A percentile compares a stretch with the other conserved stretches of the same genome.
These are phyloP conservation scores for Ophioceras dolichostomum DNA, from an alignment of 2,329 filamentous ascomycete genomes.

Conservation along the genomic window DNA sequence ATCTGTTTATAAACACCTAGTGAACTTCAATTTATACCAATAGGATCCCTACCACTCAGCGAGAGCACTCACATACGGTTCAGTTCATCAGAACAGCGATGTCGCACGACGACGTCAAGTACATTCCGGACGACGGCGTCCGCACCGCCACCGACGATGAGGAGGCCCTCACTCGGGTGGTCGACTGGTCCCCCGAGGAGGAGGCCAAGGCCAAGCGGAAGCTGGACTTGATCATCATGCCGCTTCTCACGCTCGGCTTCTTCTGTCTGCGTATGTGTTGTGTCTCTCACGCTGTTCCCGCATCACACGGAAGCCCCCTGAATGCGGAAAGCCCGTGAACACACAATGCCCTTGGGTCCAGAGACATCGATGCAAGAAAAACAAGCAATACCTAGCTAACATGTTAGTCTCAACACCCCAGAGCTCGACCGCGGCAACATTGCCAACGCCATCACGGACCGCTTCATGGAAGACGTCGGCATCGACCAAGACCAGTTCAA, in stretches of 20 bases:
- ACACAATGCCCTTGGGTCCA: too few species aligned
- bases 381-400: too few species aligned
- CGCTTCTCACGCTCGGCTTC: conserved; percentile 26
- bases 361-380: too few species aligned
- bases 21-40: too few species aligned
- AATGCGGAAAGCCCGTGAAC: not conserved
- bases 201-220: conserved; percentile 24
- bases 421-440: conserved; percentile 26
- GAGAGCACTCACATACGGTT: not conserved
- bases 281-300: too few species aligned
- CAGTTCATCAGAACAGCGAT: not conserved
- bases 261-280: conserved; percentile 25
- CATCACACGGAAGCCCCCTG: too few species aligned
- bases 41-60: not conserved
- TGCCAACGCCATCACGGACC: conserved; percentile 14
- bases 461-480: conserved; percentile 12
- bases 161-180: conserved; percentile 13
- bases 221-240: conserved; percentile 29
- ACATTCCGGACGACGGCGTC: not conserved
- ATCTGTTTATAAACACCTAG: not conserved
- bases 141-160: conserved; percentile 11
- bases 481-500: conserved; percentile 33
- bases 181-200: conserved; percentile 22
- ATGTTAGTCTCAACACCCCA: conserved; percentile 4
- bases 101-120: not conserved